Conservation (phyloP, 306 rosid genomes). For the Lagenaria siceraria region DNA sequence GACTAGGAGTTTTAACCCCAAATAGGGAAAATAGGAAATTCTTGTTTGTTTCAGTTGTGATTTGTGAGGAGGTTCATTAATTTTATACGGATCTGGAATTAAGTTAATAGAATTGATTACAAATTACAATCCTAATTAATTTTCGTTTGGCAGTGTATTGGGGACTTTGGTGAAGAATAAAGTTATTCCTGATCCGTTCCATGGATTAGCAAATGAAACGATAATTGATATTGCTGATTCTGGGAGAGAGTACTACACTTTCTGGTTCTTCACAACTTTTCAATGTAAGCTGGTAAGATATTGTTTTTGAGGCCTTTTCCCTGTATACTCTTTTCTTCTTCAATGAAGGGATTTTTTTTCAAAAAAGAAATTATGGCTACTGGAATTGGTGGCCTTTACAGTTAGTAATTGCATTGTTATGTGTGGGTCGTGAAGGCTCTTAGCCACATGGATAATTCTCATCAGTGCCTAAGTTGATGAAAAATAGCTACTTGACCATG, state of each 20-base stretch:
- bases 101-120: not conserved
- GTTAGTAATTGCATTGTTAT: not conserved
- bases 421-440: not conserved
- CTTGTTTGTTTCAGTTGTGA: not conserved
- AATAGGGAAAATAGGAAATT: not conserved
- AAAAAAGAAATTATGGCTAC: too few relatives aligned
- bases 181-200: constrained; percentile 74
- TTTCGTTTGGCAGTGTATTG: constrained; percentile 61
- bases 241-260: constrained; percentile 83
- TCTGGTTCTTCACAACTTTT: constrained; percentile 77
- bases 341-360: not conserved
- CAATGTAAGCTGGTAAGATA: constrained; percentile 50
- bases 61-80: too few relatives aligned
- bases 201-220: constrained; percentile 56
- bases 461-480: not conserved
- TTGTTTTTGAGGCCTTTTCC: not conserved
- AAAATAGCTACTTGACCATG: not conserved
- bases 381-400: not conserved
- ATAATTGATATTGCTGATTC: constrained; percentile 86
- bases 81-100: not conserved
- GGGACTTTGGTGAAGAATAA: constrained; percentile 80
- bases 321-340: not conserved
- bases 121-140: not conserved
- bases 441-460: not conserved
- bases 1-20: not conserved